Evolutionary conservation across 2,329 filamentous ascomycete genomes (phyloP), one percentile per base, ranked within the genome.

Genomic region (Rhynchosporium graminicola): DNA sequence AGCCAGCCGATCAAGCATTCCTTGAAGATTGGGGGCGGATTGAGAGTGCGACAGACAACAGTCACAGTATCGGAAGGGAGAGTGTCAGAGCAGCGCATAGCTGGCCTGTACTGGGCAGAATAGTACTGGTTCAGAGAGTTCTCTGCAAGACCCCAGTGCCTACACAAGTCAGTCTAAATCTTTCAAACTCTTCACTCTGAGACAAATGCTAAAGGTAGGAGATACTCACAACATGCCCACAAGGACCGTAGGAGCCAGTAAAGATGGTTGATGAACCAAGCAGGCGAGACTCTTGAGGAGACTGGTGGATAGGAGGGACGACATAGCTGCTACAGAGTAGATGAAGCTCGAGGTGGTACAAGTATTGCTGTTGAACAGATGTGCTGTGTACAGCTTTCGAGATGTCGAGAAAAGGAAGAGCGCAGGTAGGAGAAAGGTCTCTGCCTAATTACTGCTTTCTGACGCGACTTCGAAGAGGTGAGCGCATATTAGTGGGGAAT

Each of bases 21-120:
- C 13, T 61, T 61, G 59, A 61, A 61, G n/a, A 33, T 45, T 0
- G 50, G 13, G 31, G 29, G 59, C 2, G 59, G 59, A 1, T 50
- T 20, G 4, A 61, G 26, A 3, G 59, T 56, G 4, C 43, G 50
- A 12, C 55, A 15, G 20, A 61, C 26, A 4, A 56, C 43, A 8
- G 50, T 56, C 7, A 61, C 59, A 28, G 54, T 43, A 3, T 55
- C 26, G 7, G 59, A 31, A n/a, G 29, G 42, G 20, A 20, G 54
- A 9, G 50, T 56, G 4, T 28, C 29, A 3, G 20, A 3, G 7
- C 31, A n/a, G 6, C 28, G 10, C 12, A 46, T 13, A 6, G 50
- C 59, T 10, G 59, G 50, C 26, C 51, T 42, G 31, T 59, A 59
- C 9, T 45, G 40, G 5, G 48, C 29, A 42, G 40, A 40, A 33